These are phyloP conservation scores for Tympanopsis confertula DNA, from an alignment of 2,329 filamentous ascomycete species.

Conservation along the genomic window DNA sequence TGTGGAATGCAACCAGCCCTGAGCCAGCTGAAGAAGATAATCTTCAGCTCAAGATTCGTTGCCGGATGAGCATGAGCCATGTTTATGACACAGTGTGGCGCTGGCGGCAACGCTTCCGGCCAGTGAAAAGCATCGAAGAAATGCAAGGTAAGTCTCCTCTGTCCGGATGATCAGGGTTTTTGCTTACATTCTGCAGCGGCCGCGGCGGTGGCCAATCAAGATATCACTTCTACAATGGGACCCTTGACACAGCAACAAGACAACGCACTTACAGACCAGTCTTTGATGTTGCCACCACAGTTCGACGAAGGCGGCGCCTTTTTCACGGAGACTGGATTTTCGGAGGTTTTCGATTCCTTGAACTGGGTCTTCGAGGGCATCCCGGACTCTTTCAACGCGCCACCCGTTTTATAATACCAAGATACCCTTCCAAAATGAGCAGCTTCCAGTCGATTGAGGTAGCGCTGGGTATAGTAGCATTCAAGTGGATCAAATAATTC, in stretches of 20 bases:
- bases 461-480: no score
- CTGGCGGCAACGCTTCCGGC: constrained; percentile 35
- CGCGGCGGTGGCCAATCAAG: background rate
- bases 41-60: constrained; percentile 52
- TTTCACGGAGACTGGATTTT: background rate
- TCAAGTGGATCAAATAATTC: no score
- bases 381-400: constrained; percentile 15
- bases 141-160: constrained; percentile 1
- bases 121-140: constrained; percentile 7
- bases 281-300: background rate
- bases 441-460: no score
- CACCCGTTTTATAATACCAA: constrained; percentile 18
- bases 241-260: constrained; percentile 9
- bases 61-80: constrained; percentile 56
- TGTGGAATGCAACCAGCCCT: constrained; percentile 31
- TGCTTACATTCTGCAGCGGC: no score
- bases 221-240: constrained; percentile 1
- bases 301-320: background rate
- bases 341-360: constrained; percentile 1
- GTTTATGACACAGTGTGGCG: constrained; percentile 59
- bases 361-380: constrained; percentile 1
- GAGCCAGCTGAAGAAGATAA: constrained; percentile 21
- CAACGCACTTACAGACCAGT: background rate
- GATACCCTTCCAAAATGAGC: no score
- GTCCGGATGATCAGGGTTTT: no score